Evolutionary conservation across 2,329 filamentous ascomycete genomes (phyloP).

Genomic region (Dendrostoma leiphaemia): DNA sequence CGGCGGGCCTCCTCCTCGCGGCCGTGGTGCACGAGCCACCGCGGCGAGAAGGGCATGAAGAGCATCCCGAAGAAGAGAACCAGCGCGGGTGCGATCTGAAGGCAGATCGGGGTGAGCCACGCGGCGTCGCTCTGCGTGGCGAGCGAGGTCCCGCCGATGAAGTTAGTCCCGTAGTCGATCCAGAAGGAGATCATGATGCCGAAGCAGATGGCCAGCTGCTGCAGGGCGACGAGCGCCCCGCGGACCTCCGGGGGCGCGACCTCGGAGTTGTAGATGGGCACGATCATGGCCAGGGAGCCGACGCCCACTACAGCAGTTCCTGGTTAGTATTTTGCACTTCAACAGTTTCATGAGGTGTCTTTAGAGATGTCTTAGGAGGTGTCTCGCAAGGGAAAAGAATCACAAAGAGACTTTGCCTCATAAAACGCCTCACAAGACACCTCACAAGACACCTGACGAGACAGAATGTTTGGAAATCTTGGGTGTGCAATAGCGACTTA

Average conservation of each 20-base stretch:
- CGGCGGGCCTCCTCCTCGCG: constrained; percentile 66
- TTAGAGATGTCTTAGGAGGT: no score
- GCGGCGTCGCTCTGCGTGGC: constrained; percentile 61
- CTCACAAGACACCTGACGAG: no score
- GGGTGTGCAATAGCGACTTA: no score
- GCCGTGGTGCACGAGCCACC: constrained; percentile 70
- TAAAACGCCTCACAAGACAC: no score
- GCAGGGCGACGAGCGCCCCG: constrained; percentile 44
- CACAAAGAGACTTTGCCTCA: no score
- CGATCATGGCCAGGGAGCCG: constrained; percentile 65
- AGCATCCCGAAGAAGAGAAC: constrained; percentile 69
- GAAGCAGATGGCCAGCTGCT: constrained; percentile 56
- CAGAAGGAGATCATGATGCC: constrained; percentile 66
- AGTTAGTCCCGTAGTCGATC: constrained; percentile 65
- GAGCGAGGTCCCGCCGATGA: constrained; percentile 54
- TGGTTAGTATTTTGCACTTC: no score
- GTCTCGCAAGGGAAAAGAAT: no score
- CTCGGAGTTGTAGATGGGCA: constrained; percentile 46
- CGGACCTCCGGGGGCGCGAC: constrained; percentile 47
- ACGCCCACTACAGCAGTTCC: no score
- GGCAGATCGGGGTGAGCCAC: constrained; percentile 71
- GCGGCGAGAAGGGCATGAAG: constrained; percentile 77
- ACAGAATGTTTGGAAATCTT: no score
- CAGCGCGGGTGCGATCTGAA: constrained; percentile 67
- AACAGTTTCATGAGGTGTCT: no score